Evolutionary conservation across 1,284 basidiomycete species (phyloP), one percentile per base, ranked within the genome.

Genomic region (Ustilago cynodontis): DNA sequence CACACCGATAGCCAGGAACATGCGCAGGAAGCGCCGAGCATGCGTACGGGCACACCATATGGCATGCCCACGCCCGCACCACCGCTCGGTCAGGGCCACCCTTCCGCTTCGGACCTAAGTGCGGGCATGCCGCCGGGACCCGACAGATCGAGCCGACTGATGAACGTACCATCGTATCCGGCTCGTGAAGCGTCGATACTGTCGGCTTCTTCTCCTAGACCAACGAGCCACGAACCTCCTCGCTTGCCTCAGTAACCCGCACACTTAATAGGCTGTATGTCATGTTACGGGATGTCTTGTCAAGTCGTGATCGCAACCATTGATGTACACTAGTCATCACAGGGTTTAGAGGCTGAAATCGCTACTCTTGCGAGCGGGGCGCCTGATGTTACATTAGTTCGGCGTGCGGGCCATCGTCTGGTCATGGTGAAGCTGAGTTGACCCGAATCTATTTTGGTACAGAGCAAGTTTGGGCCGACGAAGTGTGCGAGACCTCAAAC

Each of bases 401-500:
- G 16, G 16, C 18, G 26, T 28, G 24, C 24, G 14, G 5, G 20
- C 5, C 5, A 16, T 8, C 47, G 47, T 49, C 11, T 26, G 22
- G 14, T 10, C 24, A 26, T 49, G 22, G 2, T 49, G 47, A 39
- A 9, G 7, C 9, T 6, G 18, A 20, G 18, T 43, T 43, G 41
- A 20, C n/a, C 41, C 3, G 16, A 43, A n/a, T n/a, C 33, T 41
- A 39, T n/a, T 65, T 59, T 2, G 66, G 65, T 29, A 75, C n/a
- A 1, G 71, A 43, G 31, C 67, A 75, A 10, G 67, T 75, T 20
- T 75, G 39, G 8, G 60, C 41, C 1, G 64, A 63, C 6, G 67
- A 67, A 13, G 64, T 65, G 24, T 66, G 58, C 9, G 72, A 71
- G 28, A 74, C 76, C 26, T 84, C 81, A 26, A 82, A 78, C 11